Evolutionary conservation across 2,329 filamentous ascomycete genomes (phyloP).

Genomic region (Atkinsonella hypoxylon): DNA sequence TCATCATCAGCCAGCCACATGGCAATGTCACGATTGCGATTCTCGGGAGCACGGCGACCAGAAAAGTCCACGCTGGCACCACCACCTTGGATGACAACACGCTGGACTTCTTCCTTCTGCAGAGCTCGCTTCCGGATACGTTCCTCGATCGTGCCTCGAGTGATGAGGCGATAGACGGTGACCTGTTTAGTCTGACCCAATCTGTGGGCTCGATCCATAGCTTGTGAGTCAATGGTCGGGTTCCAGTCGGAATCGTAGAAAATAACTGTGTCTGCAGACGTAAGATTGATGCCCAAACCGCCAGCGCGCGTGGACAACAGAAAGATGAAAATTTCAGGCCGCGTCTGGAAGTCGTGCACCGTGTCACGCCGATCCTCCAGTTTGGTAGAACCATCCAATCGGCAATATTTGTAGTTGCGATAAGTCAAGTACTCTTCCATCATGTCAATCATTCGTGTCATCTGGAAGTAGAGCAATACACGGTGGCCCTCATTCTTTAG

Average conservation of each 20-base stretch:
- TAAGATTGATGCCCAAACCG: conserved; percentile 96
- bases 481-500: conserved; percentile 89
- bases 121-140: conserved; percentile 92
- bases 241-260: conserved; percentile 99
- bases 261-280: conserved; percentile 93
- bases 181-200: conserved; percentile 92
- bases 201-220: conserved; percentile 98
- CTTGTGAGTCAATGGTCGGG: conserved; percentile 94
- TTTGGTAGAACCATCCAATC: conserved; percentile 92
- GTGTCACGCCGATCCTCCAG: conserved; percentile 94
- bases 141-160: conserved; percentile 91
- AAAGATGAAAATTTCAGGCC: conserved; percentile 94
- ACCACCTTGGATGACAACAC: conserved; percentile 88
- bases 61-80: conserved; percentile 94
- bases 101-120: conserved; percentile 97
- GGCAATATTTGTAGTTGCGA: conserved; percentile 97
- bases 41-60: conserved; percentile 74
- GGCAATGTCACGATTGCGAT: conserved; percentile 93
- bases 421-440: conserved; percentile 99
- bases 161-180: conserved; percentile 95
- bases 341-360: conserved; percentile 90
- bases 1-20: conserved; percentile 98
- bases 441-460: conserved; percentile 98
- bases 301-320: conserved; percentile 89
- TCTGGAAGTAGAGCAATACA: conserved; percentile 97